Evolutionary conservation across 306 rosid genomes (phyloP).

Genomic region (Carpinus fangiana): DNA sequence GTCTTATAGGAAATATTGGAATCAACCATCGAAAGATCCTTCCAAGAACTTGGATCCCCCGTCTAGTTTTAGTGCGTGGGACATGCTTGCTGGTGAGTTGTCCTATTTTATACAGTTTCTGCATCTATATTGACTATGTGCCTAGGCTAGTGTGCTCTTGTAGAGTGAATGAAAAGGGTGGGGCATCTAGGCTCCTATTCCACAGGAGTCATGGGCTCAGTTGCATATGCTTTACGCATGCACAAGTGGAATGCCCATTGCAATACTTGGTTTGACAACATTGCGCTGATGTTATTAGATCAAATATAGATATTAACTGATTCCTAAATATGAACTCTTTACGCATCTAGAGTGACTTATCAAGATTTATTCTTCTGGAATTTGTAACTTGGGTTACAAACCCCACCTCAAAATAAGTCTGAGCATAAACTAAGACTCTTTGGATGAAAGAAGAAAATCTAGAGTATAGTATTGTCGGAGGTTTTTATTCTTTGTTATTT

Average conservation of each 20-base stretch:
- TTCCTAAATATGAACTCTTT: background rate
- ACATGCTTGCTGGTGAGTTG: constrained; percentile 76
- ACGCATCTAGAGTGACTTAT: background rate
- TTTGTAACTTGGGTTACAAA: background rate
- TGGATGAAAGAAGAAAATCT: background rate
- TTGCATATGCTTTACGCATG: background rate
- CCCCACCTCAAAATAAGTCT: background rate
- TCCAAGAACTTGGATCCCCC: constrained; percentile 57
- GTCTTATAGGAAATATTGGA: constrained; percentile 65
- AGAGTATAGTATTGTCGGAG: background rate
- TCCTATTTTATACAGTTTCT: constrained; percentile 1
- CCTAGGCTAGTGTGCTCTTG: background rate
- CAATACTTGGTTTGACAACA: background rate
- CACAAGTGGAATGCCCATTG: background rate
- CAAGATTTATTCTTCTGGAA: background rate
- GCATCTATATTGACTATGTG: background rate
- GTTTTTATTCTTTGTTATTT: background rate
- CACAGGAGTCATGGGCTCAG: background rate
- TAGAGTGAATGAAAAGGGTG: background rate
- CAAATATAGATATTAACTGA: background rate
- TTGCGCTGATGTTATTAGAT: background rate
- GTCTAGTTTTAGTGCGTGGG: constrained; percentile 59
- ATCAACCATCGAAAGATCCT: constrained; percentile 50
- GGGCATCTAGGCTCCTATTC: background rate
- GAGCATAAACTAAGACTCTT: background rate